Evolutionary conservation across 1,284 basidiomycete genomes (phyloP).

Genomic region (Ganoderma sp.): DNA sequence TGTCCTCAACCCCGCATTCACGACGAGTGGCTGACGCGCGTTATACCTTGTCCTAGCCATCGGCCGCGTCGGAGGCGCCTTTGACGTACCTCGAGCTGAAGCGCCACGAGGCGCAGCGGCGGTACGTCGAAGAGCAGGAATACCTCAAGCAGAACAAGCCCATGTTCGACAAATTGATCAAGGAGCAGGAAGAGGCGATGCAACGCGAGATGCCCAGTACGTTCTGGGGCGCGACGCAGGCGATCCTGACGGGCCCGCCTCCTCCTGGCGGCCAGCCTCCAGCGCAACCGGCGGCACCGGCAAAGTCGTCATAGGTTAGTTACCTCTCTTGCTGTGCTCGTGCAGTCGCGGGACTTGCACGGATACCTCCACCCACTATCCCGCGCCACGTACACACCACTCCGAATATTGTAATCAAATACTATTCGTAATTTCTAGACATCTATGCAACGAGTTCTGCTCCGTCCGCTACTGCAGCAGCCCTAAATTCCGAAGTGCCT

Average conservation of each 20-base stretch:
- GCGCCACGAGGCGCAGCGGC: slow-evolving; percentile 83
- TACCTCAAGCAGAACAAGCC: slow-evolving; percentile 86
- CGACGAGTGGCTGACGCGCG: slow-evolving; percentile 6
- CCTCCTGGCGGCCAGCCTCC: background rate
- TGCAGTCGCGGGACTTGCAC: background rate
- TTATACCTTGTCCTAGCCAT: background rate
- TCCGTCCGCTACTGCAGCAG: no score
- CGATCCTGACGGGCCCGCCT: slow-evolving; percentile 26
- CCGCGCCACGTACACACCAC: no score
- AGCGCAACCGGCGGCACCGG: background rate
- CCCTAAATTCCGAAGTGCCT: no score
- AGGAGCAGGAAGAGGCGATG: slow-evolving; percentile 85
- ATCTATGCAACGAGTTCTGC: no score
- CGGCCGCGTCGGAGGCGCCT: slow-evolving; percentile 54
- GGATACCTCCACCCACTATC: background rate
- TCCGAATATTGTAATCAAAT: no score
- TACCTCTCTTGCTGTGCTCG: background rate
- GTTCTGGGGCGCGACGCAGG: slow-evolving; percentile 39
- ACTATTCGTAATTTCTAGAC: no score
- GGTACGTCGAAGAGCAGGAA: slow-evolving; percentile 87
- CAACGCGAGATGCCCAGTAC: slow-evolving; percentile 60
- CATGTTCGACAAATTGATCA: slow-evolving; percentile 78
- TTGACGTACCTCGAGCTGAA: slow-evolving; percentile 91
- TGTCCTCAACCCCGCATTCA: background rate
- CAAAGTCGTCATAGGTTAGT: background rate